phyloP scores from a whole-genome alignment of 225 moss, liverwort and hornwort genomes.

The Polytrichum formosum region DNA sequence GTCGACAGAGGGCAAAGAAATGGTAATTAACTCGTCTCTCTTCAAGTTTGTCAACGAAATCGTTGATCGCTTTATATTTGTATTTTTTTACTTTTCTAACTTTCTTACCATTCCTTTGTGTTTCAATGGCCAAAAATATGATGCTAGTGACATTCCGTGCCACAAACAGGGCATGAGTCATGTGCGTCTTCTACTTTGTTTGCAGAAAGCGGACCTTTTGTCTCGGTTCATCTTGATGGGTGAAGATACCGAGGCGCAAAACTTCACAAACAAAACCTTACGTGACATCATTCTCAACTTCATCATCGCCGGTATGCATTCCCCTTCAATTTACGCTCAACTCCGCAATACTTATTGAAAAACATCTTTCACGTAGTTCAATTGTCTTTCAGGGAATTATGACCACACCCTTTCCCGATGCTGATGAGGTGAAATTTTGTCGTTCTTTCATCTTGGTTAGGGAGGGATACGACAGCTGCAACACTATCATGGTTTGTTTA shows the following conservation, averaged over 20 bases:
- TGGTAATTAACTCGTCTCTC: conserved; percentile 18
- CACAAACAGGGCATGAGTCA: no score
- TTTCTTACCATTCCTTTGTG: no score
- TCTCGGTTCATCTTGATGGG: conserved; percentile 49
- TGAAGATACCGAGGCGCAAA: conserved; percentile 14
- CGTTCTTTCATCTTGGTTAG: conserved; percentile 6
- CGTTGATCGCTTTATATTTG: neutral
- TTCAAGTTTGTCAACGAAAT: no score
- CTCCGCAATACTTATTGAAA: no score
- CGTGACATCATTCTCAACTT: conserved; percentile 60
- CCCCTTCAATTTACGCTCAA: neutral
- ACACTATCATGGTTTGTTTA: conserved; percentile 45
- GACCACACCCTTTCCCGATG: no score
- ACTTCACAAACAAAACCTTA: conserved; percentile 36
- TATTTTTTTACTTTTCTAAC: no score
- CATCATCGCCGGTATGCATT: conserved; percentile 36
- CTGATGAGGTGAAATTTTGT: no score
- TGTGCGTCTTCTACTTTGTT: neutral
- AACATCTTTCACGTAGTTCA: no score
- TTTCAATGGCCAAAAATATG: neutral
- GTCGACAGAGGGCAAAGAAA: conserved; percentile 23
- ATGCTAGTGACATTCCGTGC: no score
- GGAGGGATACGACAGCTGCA: conserved; percentile 36
- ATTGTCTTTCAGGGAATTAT: no score
- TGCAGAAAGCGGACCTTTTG: conserved; percentile 43